Base-by-base conservation (phyloP, 176 grass and related monocot genomes). In the Cocos nucifera region DNA sequence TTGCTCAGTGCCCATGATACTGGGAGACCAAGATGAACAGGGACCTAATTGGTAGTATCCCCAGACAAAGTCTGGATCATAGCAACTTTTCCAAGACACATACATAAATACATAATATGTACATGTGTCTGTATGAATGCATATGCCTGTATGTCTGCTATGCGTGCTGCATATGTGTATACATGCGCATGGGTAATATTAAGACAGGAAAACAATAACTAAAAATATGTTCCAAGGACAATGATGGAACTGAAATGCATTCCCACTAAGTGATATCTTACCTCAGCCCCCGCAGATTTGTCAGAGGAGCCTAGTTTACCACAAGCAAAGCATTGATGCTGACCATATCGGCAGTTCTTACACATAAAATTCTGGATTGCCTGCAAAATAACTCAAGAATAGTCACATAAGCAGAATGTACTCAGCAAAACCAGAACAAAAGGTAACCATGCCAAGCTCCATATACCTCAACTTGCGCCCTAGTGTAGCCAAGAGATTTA, bases 251-350 rank as follows among this genome's bases (percentile, higher is more conserved):
- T 30, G 32, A 52, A 24, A 23, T 3, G 52, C 10, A 64, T 57
- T 53, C 5, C 6, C 25, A 59, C 21, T 2, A 44, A 56, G 59
- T 53, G 35, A 20, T 15, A 49, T 56, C 9, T 65, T 85, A 96
- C 92, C 92, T 90, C 80, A 52, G 83, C 83, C 69, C 54, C 70
- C 77, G 29, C 56, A 59, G 55, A 59, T 82, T 71, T 85, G 66
- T 88, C 80, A 49, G 92, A 96, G 66, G 87, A 69, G 19, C 83
- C 87, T 51, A 96, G 63, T 58, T 63, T 73, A 63, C 87, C 92
- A 66, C 92, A 96, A 16, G 77, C 77, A 85, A 90, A 96, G 62
- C 92, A 96, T 32, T 96, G 92, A 23, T 96, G 92, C 66, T 96
- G 65, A 65, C 88, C 90, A 70, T 75, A 70, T 61, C 87, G 56